Conservation (phyloP, 2,329 filamentous ascomycete genomes). For the Phyllosticta capitalensis region DNA sequence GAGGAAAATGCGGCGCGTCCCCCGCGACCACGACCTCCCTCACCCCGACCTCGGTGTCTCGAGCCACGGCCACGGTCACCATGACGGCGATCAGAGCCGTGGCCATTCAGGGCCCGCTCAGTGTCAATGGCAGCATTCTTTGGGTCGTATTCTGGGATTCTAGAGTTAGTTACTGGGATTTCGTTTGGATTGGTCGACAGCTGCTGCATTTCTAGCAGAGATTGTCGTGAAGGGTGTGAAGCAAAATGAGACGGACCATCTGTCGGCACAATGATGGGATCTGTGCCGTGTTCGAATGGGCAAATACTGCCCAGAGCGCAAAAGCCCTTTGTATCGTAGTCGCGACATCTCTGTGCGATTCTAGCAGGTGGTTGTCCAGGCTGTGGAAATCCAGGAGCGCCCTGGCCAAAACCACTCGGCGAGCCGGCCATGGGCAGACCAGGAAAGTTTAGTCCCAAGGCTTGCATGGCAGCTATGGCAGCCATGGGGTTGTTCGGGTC, state of each 20-base stretch:
- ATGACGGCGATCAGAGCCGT: conserved; percentile 13
- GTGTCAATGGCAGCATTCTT: conserved; percentile 39
- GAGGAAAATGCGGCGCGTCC: conserved; percentile 51
- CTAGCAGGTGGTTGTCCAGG: conserved; percentile 17
- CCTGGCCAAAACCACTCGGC: conserved; percentile 9
- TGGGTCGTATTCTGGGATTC: conserved; percentile 48
- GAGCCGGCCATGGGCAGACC: conserved; percentile 25
- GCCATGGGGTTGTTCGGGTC: conserved; percentile 54
- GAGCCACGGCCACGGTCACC: conserved; percentile 28
- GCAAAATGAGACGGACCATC: conserved; percentile 13
- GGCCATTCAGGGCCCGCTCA: conserved; percentile 19
- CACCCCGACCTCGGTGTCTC: conserved; percentile 31
- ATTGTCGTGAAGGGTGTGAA: background rate
- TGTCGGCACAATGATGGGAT: conserved; percentile 35
- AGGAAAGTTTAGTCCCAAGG: conserved; percentile 38
- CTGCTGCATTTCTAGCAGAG: conserved; percentile 23
- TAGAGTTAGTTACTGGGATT: conserved; percentile 11
- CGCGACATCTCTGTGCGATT: conserved; percentile 47
- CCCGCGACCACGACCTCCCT: conserved; percentile 24
- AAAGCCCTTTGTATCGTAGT: conserved; percentile 65
- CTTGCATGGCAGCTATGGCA: conserved; percentile 52
- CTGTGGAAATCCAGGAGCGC: conserved; percentile 13
- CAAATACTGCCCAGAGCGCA: conserved; percentile 60
- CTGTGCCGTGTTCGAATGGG: conserved; percentile 57
- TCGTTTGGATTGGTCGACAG: background rate